Evolutionary conservation across 2,329 filamentous ascomycete genomes (phyloP).

Genomic region (Sordariomycetes sp.): DNA sequence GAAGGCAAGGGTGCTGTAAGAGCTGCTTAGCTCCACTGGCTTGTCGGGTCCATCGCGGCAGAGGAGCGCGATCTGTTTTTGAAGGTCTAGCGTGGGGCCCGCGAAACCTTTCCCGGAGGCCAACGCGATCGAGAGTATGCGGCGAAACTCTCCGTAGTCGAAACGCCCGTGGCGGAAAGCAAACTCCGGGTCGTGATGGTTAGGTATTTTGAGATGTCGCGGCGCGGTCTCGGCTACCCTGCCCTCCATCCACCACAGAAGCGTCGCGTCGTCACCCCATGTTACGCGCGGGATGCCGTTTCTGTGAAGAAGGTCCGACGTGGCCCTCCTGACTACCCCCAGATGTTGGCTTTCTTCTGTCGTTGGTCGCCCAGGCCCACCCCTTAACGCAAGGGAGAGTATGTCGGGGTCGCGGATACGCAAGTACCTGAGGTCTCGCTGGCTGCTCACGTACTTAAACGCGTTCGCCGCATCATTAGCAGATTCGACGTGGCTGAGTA

Average conservation of each 20-base stretch:
- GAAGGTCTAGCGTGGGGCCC: neutral
- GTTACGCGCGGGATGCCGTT: conserved; percentile 20
- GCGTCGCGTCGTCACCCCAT: conserved; percentile 15
- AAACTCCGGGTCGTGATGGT: neutral
- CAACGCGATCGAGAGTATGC: neutral
- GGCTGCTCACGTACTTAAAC: neutral
- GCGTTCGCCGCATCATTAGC: neutral
- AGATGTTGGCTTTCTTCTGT: no score
- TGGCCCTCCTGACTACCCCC: neutral
- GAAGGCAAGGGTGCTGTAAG: neutral
- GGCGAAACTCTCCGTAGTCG: neutral
- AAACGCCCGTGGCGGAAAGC: neutral
- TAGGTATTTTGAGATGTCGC: neutral
- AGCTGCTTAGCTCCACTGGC: neutral
- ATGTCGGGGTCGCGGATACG: conserved; percentile 31
- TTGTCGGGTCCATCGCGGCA: neutral
- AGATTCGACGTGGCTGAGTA: neutral
- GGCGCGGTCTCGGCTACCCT: neutral
- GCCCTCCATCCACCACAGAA: conserved; percentile 23
- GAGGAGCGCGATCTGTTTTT: no score
- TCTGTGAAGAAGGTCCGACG: conserved; percentile 6
- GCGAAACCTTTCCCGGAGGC: neutral
- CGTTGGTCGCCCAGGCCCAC: neutral
- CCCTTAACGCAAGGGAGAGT: conserved; percentile 25
- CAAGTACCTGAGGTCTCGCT: conserved; percentile 17